Conservation (phyloP, 257 asterid species). For the Haberlea rhodopensis region DNA sequence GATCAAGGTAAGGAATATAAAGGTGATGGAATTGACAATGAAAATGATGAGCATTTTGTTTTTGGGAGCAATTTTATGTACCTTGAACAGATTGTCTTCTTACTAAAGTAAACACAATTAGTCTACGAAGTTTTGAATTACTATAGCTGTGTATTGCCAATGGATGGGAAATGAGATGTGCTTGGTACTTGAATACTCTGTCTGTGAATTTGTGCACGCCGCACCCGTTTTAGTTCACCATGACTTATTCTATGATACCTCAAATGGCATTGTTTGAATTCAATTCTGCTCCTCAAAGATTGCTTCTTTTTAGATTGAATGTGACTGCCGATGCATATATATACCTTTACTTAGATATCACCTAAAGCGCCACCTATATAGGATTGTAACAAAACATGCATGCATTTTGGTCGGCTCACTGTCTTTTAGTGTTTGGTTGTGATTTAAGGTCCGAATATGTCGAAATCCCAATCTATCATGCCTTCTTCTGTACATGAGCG, state of each 20-base stretch:
- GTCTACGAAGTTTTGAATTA: neutral
- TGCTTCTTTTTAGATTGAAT: neutral
- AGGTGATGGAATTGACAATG: neutral
- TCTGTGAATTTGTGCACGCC: neutral
- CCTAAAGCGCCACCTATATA: too few species aligned
- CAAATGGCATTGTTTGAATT: neutral
- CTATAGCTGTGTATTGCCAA: neutral
- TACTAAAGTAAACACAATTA: neutral
- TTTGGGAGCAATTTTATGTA: neutral
- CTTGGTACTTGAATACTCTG: neutral
- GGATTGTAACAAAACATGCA: neutral
- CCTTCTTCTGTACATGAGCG: neutral
- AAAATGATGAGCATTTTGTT: neutral
- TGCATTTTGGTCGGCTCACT: neutral
- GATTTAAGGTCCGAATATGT: neutral
- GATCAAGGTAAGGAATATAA: neutral
- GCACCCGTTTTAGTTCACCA: neutral
- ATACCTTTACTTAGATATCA: neutral
- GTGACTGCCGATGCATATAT: too few species aligned
- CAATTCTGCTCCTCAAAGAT: too few species aligned
- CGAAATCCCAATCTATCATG: neutral
- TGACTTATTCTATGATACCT: neutral
- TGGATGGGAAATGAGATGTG: neutral
- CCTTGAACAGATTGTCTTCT: neutral
- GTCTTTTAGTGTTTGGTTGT: neutral